These are phyloP conservation scores for Olyra latifolia DNA, from an alignment of 176 grass and related monocot species.

Conservation along the genomic window DNA sequence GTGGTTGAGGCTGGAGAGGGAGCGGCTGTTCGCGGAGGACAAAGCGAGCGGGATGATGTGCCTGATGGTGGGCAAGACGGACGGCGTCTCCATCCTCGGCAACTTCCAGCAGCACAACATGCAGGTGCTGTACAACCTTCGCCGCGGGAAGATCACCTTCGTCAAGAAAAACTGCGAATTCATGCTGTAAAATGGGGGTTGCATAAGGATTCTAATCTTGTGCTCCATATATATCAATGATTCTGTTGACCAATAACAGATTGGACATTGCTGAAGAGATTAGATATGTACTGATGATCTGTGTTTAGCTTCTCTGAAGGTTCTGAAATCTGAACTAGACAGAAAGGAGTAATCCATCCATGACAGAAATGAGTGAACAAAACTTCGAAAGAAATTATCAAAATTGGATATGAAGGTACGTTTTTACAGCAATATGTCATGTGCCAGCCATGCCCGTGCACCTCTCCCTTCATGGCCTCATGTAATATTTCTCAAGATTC, in stretches of 20 bases:
- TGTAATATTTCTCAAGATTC: not conserved
- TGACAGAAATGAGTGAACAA: not conserved
- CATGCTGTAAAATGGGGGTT: not conserved
- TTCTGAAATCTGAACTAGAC: not conserved
- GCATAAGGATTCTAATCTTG: not conserved
- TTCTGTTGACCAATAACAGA: not conserved
- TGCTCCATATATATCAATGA: not conserved
- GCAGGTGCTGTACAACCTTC: slow-evolving; percentile 51
- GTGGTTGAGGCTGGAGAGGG: slow-evolving; percentile 46
- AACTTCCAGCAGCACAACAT: slow-evolving; percentile 75
- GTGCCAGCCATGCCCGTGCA: not conserved
- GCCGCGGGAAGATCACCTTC: slow-evolving; percentile 52
- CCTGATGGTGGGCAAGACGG: slow-evolving; percentile 48
- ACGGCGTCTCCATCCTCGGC: slow-evolving; percentile 54
- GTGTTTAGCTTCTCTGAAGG: not conserved
- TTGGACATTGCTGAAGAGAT: not conserved
- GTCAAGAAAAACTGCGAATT: slow-evolving; percentile 34
- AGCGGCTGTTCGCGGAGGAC: slow-evolving; percentile 50
- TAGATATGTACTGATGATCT: not conserved
- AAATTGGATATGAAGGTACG: not conserved
- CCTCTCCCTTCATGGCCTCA: not conserved
- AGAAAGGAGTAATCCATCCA: not conserved
- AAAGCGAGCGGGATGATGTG: slow-evolving; percentile 45
- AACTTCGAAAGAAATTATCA: not conserved
- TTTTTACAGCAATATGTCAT: not conserved